Base-by-base conservation (phyloP, 805 yeast genomes). In the Ogataea paraovalis region DNA sequence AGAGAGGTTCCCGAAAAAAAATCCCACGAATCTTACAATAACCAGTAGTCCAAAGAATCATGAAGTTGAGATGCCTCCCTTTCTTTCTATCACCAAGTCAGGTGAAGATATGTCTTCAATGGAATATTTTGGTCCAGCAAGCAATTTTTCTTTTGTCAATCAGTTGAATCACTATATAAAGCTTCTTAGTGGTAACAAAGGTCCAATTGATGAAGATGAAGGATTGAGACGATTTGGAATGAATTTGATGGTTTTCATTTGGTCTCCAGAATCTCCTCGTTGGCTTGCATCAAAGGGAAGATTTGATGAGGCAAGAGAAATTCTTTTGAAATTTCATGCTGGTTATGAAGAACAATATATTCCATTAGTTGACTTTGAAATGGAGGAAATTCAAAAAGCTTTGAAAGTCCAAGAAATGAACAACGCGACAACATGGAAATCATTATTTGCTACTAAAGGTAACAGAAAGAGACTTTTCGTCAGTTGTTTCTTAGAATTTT, bases 231-330 rank as follows among this genome's bases (percentile, higher is more conserved):
- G 51, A 25, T 58, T 55, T 48, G 62, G 62, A 0, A 50, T 58
- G 46, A 50, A 50, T 30, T 49, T 54, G 10, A 25, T 25, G 28
- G 28, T 25, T 7, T 25, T 25, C 10, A 25, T 25, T 5, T 52
- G 50, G 20, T 43, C 51, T 20, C 76, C 78, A 3, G 76, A 73
- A 54, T 67, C 74, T 12, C 78, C 78, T 21, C 62, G 77, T 57
- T 71, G 75, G 75, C 54, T 71, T 18, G 47, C 55, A 37, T 61
- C 69, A 32, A 68, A 66, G 51, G 75, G 73, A 12, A 65, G 68
- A 49, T 45, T 56, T 36, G 76, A 70, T 1, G 67, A 76, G 49
- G 82, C 81, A 13, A 55, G 64, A 47, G 52, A 49, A 1, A 53
- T 71, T 23, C 64, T 75, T 43, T 54, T 53, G 21, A 64, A 62